phyloP scores from a whole-genome alignment of 2,329 filamentous ascomycete genomes.

The Orbilia javanica region DNA sequence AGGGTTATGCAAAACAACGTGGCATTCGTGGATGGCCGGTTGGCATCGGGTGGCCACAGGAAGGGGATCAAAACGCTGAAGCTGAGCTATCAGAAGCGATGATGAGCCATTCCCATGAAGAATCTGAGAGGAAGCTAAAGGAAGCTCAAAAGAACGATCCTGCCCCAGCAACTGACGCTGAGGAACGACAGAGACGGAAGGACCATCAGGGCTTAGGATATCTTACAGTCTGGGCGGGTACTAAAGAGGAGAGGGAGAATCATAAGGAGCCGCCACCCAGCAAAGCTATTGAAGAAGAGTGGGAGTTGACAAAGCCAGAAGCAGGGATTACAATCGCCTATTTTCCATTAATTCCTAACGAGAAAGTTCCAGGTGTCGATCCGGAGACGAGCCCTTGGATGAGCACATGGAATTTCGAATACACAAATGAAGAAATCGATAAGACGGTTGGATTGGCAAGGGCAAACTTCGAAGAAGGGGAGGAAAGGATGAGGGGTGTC shows the following conservation, averaged over 20 bases:
- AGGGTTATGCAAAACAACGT: slow-evolving; percentile 90
- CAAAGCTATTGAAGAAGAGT: slow-evolving; percentile 74
- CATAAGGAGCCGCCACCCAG: slow-evolving; percentile 70
- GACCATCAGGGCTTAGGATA: slow-evolving; percentile 73
- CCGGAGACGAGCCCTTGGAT: slow-evolving; percentile 86
- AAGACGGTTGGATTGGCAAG: slow-evolving; percentile 82
- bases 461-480: slow-evolving; percentile 87
- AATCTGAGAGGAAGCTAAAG: slow-evolving; percentile 75
- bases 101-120: slow-evolving; percentile 73
- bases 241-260: slow-evolving; percentile 77
- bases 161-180: slow-evolving; percentile 60
- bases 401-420: slow-evolving; percentile 96
- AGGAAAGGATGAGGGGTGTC: slow-evolving; percentile 80
- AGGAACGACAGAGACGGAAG: slow-evolving; percentile 59
- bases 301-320: slow-evolving; percentile 78
- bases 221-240: slow-evolving; percentile 96
- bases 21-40: slow-evolving; percentile 95
- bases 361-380: slow-evolving; percentile 82
- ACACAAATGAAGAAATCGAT: slow-evolving; percentile 90
- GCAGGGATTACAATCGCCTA: slow-evolving; percentile 92
- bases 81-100: slow-evolving; percentile 75
- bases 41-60: slow-evolving; percentile 90
- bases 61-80: slow-evolving; percentile 72
- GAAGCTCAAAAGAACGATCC: slow-evolving; percentile 71
- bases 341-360: slow-evolving; percentile 87